Percentiles rank a stretch among this genome's conserved stretches.
These are phyloP conservation scores for Stenogyne calaminthoides DNA, from an alignment of 305 asterid genomes.

Conservation along the genomic window DNA sequence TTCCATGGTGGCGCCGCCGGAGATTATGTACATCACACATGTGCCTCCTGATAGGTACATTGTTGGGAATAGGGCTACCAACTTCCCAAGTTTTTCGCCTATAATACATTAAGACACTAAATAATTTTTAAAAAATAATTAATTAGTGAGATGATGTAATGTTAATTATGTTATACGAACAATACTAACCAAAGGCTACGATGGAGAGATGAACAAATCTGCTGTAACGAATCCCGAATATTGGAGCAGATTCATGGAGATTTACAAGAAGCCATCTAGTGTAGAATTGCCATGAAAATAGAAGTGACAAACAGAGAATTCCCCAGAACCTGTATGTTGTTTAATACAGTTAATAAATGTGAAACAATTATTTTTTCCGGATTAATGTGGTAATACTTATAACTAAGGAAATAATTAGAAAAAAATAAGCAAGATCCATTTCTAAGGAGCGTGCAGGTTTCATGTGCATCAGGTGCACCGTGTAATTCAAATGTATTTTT, in stretches of 20 bases:
- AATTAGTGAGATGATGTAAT: too few relatives aligned
- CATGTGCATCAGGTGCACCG: too few relatives aligned
- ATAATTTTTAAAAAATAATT: not conserved
- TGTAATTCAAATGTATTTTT: too few relatives aligned
- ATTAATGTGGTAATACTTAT: too few relatives aligned
- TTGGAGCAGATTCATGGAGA: constrained; percentile 55
- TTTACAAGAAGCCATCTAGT: constrained; percentile 61
- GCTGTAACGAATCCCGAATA: constrained; percentile 56
- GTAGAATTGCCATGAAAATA: constrained; percentile 66
- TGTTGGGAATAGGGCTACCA: constrained; percentile 56
- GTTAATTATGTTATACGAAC: too few relatives aligned
- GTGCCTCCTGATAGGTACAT: constrained; percentile 70
- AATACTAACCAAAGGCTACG: constrained; percentile 56
- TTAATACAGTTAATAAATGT: not conserved
- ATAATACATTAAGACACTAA: not conserved
- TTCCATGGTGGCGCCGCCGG: constrained; percentile 51
- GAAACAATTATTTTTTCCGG: too few relatives aligned
- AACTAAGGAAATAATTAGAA: too few relatives aligned
- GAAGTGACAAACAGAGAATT: constrained; percentile 31
- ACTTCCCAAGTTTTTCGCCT: constrained; percentile 63
- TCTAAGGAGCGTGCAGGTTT: too few relatives aligned
- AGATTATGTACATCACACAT: constrained; percentile 51
- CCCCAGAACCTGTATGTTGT: constrained; percentile 56
- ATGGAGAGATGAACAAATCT: constrained; percentile 57
- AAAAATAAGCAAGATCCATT: too few relatives aligned